A percentile compares a stretch with the other conserved stretches of the same genome.
These are phyloP conservation scores for Aspergillus bridgeri DNA, from an alignment of 495 filamentous ascomycete species.

Conservation along the genomic window DNA sequence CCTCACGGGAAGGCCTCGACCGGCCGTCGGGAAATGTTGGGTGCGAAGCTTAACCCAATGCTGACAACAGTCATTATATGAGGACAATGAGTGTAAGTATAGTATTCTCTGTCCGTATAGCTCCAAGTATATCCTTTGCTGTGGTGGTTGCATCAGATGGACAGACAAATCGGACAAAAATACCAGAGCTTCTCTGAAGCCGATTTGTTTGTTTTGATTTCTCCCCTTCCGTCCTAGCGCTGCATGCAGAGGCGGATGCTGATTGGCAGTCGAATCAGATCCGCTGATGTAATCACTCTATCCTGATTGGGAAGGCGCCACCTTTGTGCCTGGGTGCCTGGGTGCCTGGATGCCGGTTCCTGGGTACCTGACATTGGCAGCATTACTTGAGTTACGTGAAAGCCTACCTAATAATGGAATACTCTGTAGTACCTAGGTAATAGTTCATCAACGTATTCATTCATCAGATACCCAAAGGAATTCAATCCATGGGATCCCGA, in stretches of 20 bases:
- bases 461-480: neutral
- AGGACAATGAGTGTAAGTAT: too few species aligned
- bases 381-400: too few species aligned
- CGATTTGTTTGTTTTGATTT: constrained; percentile 39
- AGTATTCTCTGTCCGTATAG: too few species aligned
- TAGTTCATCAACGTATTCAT: neutral
- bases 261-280: neutral
- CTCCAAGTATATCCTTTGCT: too few species aligned
- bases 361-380: too few species aligned
- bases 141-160: too few species aligned
- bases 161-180: too few species aligned
- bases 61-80: neutral
- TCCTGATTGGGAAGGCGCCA: neutral
- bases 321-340: neutral
- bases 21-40: neutral
- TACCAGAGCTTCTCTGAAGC: neutral
- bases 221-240: constrained; percentile 20
- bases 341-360: neutral
- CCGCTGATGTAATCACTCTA: neutral
- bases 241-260: neutral
- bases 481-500: neutral
- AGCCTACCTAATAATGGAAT: too few species aligned
- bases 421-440: neutral
- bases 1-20: neutral
- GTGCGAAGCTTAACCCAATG: neutral